phyloP scores from a whole-genome alignment of 176 grass and related monocot genomes.

The Zea luxurians region DNA sequence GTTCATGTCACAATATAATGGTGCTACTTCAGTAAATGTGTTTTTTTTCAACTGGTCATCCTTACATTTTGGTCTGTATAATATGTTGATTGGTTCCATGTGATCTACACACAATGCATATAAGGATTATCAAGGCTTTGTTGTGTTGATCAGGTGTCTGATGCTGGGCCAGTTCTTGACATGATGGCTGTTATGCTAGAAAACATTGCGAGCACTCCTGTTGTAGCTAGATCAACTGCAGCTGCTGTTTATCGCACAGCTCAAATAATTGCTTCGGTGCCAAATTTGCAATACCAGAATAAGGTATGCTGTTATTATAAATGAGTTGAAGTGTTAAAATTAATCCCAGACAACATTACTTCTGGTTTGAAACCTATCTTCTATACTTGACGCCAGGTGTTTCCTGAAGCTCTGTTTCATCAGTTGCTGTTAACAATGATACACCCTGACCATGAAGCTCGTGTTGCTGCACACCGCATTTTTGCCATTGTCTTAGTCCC shows the following conservation, averaged over 20 bases:
- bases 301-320: slow-evolving; percentile 57
- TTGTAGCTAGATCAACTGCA: slow-evolving; percentile 88
- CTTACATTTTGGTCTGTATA: slow-evolving; percentile 15
- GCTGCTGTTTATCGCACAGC: slow-evolving; percentile 90
- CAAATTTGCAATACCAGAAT: slow-evolving; percentile 93
- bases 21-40: slow-evolving; percentile 23
- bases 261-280: slow-evolving; percentile 96
- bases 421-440: slow-evolving; percentile 96
- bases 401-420: slow-evolving; percentile 98
- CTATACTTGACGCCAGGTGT: slow-evolving; percentile 61
- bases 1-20: slow-evolving; percentile 19
- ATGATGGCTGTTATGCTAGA: slow-evolving; percentile 99
- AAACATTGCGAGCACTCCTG: slow-evolving; percentile 71
- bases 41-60: slow-evolving; percentile 17
- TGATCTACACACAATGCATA: slow-evolving; percentile 12
- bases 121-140: slow-evolving; percentile 30
- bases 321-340: slow-evolving; percentile 21
- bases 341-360: slow-evolving; percentile 22
- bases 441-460: slow-evolving; percentile 87
- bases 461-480: slow-evolving; percentile 89
- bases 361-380: slow-evolving; percentile 37
- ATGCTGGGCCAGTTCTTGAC: slow-evolving; percentile 98
- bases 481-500: slow-evolving; percentile 98
- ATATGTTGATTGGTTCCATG: slow-evolving; percentile 15
- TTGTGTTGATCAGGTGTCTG: slow-evolving; percentile 73